These are phyloP conservation scores for Penicillium sp. DNA, from an alignment of 2,329 filamentous ascomycete genomes.

Conservation along the genomic window DNA sequence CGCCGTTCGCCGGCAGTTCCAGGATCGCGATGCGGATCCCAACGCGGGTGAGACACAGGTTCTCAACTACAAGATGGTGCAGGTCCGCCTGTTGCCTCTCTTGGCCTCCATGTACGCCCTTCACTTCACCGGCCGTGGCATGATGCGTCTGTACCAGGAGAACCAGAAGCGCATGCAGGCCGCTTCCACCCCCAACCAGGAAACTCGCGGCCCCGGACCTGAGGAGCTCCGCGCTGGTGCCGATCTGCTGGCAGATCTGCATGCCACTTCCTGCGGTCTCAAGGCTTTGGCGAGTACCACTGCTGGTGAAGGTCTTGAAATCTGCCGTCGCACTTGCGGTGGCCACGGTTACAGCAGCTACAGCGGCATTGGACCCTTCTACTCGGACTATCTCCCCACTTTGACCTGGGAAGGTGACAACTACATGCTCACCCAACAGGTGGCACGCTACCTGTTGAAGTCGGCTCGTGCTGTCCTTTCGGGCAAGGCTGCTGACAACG, in stretches of 20 bases:
- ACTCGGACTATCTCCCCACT: slow-evolving; percentile 68
- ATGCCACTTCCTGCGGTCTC: slow-evolving; percentile 69
- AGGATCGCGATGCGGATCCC: slow-evolving; percentile 62
- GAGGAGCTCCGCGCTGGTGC: slow-evolving; percentile 62
- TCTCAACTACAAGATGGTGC: slow-evolving; percentile 75
- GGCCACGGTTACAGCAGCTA: slow-evolving; percentile 72
- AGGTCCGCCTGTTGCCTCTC: slow-evolving; percentile 65
- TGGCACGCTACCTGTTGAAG: slow-evolving; percentile 70
- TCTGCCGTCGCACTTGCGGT: slow-evolving; percentile 68
- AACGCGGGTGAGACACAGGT: slow-evolving; percentile 64
- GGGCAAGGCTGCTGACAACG: slow-evolving; percentile 59
- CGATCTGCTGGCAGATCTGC: slow-evolving; percentile 65
- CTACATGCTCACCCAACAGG: slow-evolving; percentile 77
- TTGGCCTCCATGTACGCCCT: slow-evolving; percentile 70
- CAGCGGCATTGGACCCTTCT: slow-evolving; percentile 69
- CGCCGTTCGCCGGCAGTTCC: slow-evolving; percentile 69
- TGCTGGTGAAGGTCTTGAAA: slow-evolving; percentile 67
- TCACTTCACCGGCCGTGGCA: slow-evolving; percentile 69
- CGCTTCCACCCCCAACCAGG: slow-evolving; percentile 39
- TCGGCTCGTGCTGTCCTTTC: slow-evolving; percentile 64
- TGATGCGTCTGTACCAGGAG: slow-evolving; percentile 67
- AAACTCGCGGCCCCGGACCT: slow-evolving; percentile 55
- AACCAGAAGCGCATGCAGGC: slow-evolving; percentile 63
- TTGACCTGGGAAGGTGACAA: slow-evolving; percentile 72
- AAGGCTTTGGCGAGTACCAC: slow-evolving; percentile 68